Percentiles rank a stretch among this genome's conserved stretches.
Evolutionary conservation across 257 asterid genomes (phyloP).

Genomic region (Scutellaria barbata): DNA sequence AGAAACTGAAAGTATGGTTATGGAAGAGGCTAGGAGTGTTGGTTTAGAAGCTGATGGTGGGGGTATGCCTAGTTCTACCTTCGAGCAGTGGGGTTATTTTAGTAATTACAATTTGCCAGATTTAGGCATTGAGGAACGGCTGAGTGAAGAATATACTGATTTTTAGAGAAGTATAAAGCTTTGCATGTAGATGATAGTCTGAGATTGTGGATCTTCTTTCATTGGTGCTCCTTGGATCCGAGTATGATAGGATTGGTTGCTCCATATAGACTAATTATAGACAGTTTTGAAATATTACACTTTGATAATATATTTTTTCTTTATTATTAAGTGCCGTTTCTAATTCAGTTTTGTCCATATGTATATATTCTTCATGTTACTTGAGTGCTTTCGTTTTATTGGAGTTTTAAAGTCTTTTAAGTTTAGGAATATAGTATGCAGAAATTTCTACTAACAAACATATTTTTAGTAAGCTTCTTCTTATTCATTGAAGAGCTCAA

Average conservation of each 20-base stretch:
- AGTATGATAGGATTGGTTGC: slow-evolving; percentile 24
- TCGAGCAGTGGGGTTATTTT: slow-evolving; percentile 44
- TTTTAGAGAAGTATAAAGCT: slow-evolving; percentile 25
- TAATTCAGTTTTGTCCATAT: too few species aligned
- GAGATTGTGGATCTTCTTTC: slow-evolving; percentile 31
- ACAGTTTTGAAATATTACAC: not conserved
- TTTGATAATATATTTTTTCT: too few species aligned
- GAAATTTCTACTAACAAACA: too few species aligned
- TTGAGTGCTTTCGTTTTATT: not conserved
- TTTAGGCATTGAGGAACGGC: slow-evolving; percentile 50
- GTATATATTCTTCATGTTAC: not conserved
- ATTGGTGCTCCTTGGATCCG: slow-evolving; percentile 16
- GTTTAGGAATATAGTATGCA: not conserved
- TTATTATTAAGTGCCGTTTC: not conserved
- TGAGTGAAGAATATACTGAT: slow-evolving; percentile 43
- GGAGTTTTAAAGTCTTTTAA: not conserved
- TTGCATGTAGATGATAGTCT: slow-evolving; percentile 40
- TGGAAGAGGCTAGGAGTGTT: slow-evolving; percentile 52
- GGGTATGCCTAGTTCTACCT: slow-evolving; percentile 39
- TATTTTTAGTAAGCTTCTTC: too few species aligned
- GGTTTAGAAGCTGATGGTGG: slow-evolving; percentile 42
- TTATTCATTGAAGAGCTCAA: too few species aligned
- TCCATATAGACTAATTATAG: not conserved
- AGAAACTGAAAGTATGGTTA: slow-evolving; percentile 42
- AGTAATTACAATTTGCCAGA: slow-evolving; percentile 45